Evolutionary conservation across 2,329 filamentous ascomycete genomes (phyloP), one percentile per base, ranked within the genome.

Genomic region (Xylariaceae sp.): DNA sequence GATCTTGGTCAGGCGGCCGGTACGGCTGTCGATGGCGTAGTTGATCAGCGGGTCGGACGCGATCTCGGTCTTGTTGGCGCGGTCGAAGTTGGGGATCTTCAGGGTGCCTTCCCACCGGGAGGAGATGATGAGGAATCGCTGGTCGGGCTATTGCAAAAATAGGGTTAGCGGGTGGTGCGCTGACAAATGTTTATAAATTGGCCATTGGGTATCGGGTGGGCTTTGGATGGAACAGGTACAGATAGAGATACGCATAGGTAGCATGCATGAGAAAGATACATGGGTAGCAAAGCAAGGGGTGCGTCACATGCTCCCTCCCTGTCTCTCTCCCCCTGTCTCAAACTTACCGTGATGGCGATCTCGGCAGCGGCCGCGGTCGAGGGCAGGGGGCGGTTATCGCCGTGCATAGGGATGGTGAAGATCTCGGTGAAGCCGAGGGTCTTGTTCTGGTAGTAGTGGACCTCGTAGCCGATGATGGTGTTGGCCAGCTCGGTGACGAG

Each of bases 1-100:
- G 3, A 76, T 57, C 40, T 76, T 70, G 1, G 54, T 60, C 17
- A 87, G 66, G 1, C 60, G 65, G 5, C 81, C 83, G n/a, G 70
- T 72, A 11, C 56, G 47, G 2, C 54, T 42, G 50, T 77, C 61
- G 48, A 86, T 73, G 39, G 64, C 54, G 64, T 78, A 86, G 42
- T 69, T 78, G 44, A 81, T 70, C 38, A 89, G 62, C 1, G 82
- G 74, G 58, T 86, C 82, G 0, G 80, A 81, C 7, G 68, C 55
- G 40, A 78, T 65, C 9, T 51, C 44, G 7, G 67, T 69, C 46
- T 50, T 61, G 54, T 71, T 65, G 48, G 52, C 44, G 41, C 60
- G 38, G 51, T 72, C 66, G 49, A 66, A 68, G 59, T 68, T 68
- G 40, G 67, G 61, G 39, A 74, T 66, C 11, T 53, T 53, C 55